phyloP scores from a whole-genome alignment of 371 early-diverging fungal species.

The Rhizomucor miehei region DNA sequence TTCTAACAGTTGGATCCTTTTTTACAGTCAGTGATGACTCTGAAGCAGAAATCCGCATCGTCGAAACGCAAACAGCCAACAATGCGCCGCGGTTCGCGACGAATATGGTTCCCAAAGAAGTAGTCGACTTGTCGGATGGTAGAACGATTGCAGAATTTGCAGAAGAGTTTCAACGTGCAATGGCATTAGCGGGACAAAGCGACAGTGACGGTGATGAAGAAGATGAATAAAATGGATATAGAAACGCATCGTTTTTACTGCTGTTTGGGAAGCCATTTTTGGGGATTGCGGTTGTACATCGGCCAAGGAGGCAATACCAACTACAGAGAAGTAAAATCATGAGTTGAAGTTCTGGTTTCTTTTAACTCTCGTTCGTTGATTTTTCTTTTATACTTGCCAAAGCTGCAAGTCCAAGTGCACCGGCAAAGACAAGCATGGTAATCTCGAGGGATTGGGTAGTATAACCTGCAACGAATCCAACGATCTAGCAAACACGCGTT shows the following conservation, averaged over 20 bases:
- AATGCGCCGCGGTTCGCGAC: slow-evolving; percentile 57
- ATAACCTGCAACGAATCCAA: slow-evolving; percentile 19
- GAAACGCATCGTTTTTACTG: background rate
- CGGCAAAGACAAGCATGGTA: slow-evolving; percentile 11
- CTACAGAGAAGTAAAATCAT: slow-evolving; percentile 4
- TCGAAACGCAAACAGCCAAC: slow-evolving; percentile 41
- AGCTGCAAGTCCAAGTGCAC: slow-evolving; percentile 7
- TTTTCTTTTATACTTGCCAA: slow-evolving; percentile 4
- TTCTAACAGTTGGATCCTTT: background rate
- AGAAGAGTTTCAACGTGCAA: slow-evolving; percentile 55
- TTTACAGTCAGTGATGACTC: background rate
- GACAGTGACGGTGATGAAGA: slow-evolving; percentile 11
- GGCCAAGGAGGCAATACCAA: slow-evolving; percentile 24
- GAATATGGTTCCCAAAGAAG: slow-evolving; percentile 74
- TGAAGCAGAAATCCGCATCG: slow-evolving; percentile 43
- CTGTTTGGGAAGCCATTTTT: slow-evolving; percentile 11
- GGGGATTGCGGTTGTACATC: slow-evolving; percentile 19
- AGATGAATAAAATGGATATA: slow-evolving; percentile 2
- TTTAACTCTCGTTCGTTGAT: background rate
- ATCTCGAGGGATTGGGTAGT: slow-evolving; percentile 8
- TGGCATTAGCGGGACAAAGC: slow-evolving; percentile 16
- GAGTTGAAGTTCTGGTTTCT: too few relatives aligned
- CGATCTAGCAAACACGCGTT: slow-evolving; percentile 5
- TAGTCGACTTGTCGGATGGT: slow-evolving; percentile 74
- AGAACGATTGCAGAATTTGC: slow-evolving; percentile 74